Conservation (phyloP, 2,329 filamentous ascomycete species). For the Phaeosphaeriaceae sp. region DNA sequence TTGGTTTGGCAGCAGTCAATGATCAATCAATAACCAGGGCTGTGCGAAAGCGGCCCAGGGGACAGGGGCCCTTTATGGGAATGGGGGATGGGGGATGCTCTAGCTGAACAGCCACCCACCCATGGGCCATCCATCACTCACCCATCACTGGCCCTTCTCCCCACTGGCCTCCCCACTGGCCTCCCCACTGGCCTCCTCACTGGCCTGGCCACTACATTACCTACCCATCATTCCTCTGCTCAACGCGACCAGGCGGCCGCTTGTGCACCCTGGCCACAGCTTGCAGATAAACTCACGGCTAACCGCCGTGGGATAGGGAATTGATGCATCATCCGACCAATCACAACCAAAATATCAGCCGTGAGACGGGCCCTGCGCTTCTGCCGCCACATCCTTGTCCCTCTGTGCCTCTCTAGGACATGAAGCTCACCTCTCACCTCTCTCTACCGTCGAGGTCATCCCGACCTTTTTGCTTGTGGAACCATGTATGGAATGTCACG, state of each 20-base stretch:
- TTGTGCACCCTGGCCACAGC: constrained; percentile 29
- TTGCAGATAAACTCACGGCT: constrained; percentile 22
- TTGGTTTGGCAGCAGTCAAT: constrained; percentile 7
- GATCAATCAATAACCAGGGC: constrained; percentile 13
- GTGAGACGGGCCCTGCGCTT: constrained; percentile 16
- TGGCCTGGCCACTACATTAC: too few species aligned
- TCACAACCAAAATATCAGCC: constrained; percentile 24
- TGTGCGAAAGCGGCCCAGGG: constrained; percentile 25
- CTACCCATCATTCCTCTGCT: too few species aligned
- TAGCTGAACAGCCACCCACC: constrained; percentile 24
- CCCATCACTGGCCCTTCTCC: too few species aligned
- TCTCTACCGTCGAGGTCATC: constrained; percentile 25
- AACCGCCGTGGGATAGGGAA: constrained; percentile 33
- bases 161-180: too few species aligned
- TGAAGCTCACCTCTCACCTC: too few species aligned
- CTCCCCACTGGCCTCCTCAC: too few species aligned
- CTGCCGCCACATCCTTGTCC: constrained; percentile 32
- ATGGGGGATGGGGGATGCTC: constrained; percentile 15
- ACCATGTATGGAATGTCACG: constrained; percentile 34
- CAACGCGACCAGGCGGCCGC: constrained; percentile 21
- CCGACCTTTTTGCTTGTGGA: too few species aligned
- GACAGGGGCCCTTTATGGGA: constrained; percentile 37
- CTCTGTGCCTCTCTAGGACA: constrained; percentile 10
- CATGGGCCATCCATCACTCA: too few species aligned
- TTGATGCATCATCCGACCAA: constrained; percentile 29